These are phyloP conservation scores for Cyclotella baltica DNA, from an alignment of 108 stramenopile species.

Conservation along the genomic window DNA sequence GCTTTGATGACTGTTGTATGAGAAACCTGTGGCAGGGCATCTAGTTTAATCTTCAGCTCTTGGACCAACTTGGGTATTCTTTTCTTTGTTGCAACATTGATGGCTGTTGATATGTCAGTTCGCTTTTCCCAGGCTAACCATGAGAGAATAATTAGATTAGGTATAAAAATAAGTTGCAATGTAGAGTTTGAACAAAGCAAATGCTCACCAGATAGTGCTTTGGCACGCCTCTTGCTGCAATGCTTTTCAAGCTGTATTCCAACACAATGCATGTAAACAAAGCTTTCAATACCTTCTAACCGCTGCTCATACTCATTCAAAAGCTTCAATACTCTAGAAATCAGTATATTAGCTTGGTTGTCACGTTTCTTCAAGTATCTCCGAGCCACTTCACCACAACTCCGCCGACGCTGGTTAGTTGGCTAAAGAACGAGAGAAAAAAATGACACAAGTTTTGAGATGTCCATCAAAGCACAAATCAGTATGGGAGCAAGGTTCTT, in stretches of 20 bases:
- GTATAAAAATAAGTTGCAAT: not conserved
- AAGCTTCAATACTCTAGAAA: slow-evolving; percentile 54
- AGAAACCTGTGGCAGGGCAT: slow-evolving; percentile 70
- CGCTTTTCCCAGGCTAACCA: slow-evolving; percentile 76
- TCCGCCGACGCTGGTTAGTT: slow-evolving; percentile 31
- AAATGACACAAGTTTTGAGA: no score
- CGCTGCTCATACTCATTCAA: slow-evolving; percentile 73
- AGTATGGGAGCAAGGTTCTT: not conserved
- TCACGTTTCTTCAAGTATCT: slow-evolving; percentile 52
- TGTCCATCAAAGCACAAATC: no score
- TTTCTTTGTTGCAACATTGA: slow-evolving; percentile 86
- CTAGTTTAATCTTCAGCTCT: slow-evolving; percentile 78
- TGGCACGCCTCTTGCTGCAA: slow-evolving; percentile 68
- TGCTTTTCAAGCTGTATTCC: slow-evolving; percentile 85
- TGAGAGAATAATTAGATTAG: not conserved
- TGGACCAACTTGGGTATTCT: slow-evolving; percentile 69
- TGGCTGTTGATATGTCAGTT: slow-evolving; percentile 87
- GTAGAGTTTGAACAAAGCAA: not conserved
- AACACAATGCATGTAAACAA: slow-evolving; percentile 90
- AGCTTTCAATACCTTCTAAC: slow-evolving; percentile 82
- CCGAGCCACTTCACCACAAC: slow-evolving; percentile 45
- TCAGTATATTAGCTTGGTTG: slow-evolving; percentile 46
- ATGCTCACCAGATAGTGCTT: slow-evolving; percentile 66
- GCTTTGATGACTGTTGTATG: slow-evolving; percentile 86
- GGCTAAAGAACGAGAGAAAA: not conserved